phyloP scores from a whole-genome alignment of 345 rosid genomes.

The Eucalyptus polyanthemos region DNA sequence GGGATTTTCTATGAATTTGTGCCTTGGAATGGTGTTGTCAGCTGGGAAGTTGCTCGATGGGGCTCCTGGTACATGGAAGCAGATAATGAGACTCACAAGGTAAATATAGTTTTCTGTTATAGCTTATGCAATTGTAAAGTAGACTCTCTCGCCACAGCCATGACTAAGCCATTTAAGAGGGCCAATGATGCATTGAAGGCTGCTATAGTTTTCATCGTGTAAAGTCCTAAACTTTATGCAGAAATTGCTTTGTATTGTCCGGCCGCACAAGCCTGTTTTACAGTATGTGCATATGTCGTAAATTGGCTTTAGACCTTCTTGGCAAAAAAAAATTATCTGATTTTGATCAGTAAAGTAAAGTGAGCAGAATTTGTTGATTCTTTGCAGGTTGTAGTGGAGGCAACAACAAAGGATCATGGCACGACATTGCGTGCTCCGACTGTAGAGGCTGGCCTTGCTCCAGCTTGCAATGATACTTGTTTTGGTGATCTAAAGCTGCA shows the following conservation, averaged over 20 bases:
- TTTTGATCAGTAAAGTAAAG: not conserved
- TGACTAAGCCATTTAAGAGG: not conserved
- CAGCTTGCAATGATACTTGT: conserved; percentile 90
- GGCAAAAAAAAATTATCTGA: not conserved
- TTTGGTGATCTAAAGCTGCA: conserved; percentile 57
- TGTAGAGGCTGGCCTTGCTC: conserved; percentile 62
- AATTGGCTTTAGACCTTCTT: not conserved
- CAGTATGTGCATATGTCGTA: not conserved
- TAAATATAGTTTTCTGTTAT: not conserved
- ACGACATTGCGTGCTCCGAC: conserved; percentile 93
- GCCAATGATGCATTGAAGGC: not conserved
- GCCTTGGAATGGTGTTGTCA: conserved; percentile 76
- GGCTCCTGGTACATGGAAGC: conserved; percentile 77
- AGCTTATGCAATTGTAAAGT: not conserved
- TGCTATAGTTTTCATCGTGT: not conserved
- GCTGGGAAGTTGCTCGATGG: conserved; percentile 79
- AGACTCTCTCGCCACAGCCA: not conserved
- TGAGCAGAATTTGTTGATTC: not conserved
- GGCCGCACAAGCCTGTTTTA: not conserved
- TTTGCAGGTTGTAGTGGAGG: conserved; percentile 69
- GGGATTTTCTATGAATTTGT: conserved; percentile 83
- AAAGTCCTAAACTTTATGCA: not conserved
- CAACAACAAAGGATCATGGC: conserved; percentile 60
- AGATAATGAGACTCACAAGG: conserved; percentile 65
- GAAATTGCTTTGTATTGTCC: not conserved